Evolutionary conservation across 108 stramenopile genomes (phyloP).

Genomic region (Halocafeteria seosinensis): DNA sequence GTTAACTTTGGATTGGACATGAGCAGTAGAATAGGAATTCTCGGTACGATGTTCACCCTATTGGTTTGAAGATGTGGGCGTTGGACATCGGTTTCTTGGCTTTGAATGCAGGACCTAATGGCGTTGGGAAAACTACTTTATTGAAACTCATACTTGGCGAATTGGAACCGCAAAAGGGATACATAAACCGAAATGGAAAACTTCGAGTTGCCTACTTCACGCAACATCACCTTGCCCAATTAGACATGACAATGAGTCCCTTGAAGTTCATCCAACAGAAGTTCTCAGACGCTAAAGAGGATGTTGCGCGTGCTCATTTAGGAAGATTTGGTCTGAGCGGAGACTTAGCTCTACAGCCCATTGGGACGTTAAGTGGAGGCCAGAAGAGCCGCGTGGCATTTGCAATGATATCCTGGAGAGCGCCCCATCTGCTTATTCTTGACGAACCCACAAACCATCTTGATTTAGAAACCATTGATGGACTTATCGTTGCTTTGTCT

Average conservation of each 20-base stretch:
- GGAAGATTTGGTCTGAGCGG: constrained; percentile 78
- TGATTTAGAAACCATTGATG: constrained; percentile 68
- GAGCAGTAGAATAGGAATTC: constrained; percentile 56
- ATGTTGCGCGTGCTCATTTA: constrained; percentile 66
- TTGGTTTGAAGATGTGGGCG: neutral
- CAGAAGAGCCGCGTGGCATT: constrained; percentile 87
- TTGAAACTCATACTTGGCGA: constrained; percentile 76
- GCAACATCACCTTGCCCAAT: constrained; percentile 81
- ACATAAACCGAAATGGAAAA: constrained; percentile 59
- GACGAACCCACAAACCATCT: constrained; percentile 83
- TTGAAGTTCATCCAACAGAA: constrained; percentile 67
- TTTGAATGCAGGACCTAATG: constrained; percentile 79
- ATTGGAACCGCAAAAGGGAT: constrained; percentile 50
- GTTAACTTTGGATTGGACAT: constrained; percentile 84
- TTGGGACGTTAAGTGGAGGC: constrained; percentile 77
- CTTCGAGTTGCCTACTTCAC: constrained; percentile 79
- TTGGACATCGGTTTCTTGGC: no score
- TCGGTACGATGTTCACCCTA: no score
- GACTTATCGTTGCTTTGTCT: constrained; percentile 60
- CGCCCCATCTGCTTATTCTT: constrained; percentile 83
- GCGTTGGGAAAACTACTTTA: constrained; percentile 66
- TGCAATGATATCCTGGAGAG: constrained; percentile 69
- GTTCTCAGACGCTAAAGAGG: constrained; percentile 58
- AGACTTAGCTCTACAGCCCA: constrained; percentile 70
- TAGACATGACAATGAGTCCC: constrained; percentile 60